A percentile compares a stretch with the other conserved stretches of the same genome.
Evolutionary conservation across 2,329 filamentous ascomycete genomes (phyloP).

Genomic region (Verruconis gallopava): DNA sequence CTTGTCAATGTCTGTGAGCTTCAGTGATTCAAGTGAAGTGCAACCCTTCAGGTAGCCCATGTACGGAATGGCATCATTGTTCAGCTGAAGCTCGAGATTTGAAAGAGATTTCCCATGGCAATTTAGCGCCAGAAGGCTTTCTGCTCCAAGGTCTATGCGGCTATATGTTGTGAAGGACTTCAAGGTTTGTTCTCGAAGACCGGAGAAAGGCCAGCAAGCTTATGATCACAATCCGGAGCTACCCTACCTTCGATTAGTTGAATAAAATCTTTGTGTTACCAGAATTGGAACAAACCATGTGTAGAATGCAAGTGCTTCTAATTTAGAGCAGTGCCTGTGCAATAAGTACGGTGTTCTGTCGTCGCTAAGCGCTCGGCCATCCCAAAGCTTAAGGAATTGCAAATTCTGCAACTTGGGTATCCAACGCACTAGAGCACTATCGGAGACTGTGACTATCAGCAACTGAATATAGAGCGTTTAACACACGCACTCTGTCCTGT

Average conservation of each 20-base stretch:
- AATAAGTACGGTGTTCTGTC: conserved; percentile 42
- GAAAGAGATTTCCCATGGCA: conserved; percentile 42
- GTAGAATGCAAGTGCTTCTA: conserved; percentile 48
- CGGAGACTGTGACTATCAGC: conserved; percentile 28
- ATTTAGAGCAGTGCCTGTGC: conserved; percentile 44
- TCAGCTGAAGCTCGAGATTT: conserved; percentile 39
- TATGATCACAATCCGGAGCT: conserved; percentile 39
- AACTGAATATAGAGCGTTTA: background rate
- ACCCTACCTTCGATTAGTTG: too few species aligned
- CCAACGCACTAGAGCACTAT: conserved; percentile 43
- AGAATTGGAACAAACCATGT: conserved; percentile 25
- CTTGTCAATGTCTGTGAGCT: conserved; percentile 34
- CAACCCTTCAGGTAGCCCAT: conserved; percentile 37
- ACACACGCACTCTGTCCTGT: conserved; percentile 36
- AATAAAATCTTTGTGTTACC: background rate
- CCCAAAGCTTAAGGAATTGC: conserved; percentile 45
- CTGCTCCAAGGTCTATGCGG: conserved; percentile 39
- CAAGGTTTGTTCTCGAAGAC: conserved; percentile 44
- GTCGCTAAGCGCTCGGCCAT: conserved; percentile 46
- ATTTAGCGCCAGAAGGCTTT: conserved; percentile 42
- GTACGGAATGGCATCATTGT: conserved; percentile 35
- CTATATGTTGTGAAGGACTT: conserved; percentile 46
- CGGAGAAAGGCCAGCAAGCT: conserved; percentile 46
- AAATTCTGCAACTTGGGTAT: conserved; percentile 45
- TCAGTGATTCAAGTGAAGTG: conserved; percentile 35